phyloP scores from a whole-genome alignment of 2,329 filamentous ascomycete genomes.

The Myriosclerotinia duriaeana region DNA sequence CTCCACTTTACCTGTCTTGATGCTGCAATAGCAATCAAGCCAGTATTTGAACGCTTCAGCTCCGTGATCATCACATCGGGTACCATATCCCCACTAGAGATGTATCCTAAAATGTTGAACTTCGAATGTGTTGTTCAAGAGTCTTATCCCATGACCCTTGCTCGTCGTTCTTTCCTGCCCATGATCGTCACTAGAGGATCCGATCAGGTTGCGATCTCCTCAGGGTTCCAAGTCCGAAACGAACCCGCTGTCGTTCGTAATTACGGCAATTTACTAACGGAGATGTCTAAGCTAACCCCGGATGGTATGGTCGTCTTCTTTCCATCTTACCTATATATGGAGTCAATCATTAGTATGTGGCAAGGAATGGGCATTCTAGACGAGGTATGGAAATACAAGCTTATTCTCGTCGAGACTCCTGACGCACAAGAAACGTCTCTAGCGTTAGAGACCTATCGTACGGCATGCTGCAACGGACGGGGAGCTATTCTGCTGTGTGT shows the following conservation, averaged over 20 bases:
- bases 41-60: constrained; percentile 94
- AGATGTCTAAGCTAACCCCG: constrained; percentile 93
- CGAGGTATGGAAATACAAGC: constrained; percentile 98
- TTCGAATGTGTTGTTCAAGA: constrained; percentile 93
- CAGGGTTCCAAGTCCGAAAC: constrained; percentile 91
- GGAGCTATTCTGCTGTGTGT: constrained; percentile 93
- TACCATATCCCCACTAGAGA: constrained; percentile 93
- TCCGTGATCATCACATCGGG: constrained; percentile 98
- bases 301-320: constrained; percentile 99
- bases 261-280: constrained; percentile 88
- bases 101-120: constrained; percentile 98
- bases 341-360: constrained; percentile 98
- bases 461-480: constrained; percentile 94
- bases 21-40: constrained; percentile 95
- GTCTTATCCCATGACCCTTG: constrained; percentile 95
- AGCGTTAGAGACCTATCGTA: constrained; percentile 93
- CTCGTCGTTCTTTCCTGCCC: constrained; percentile 89
- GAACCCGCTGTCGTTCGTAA: constrained; percentile 97
- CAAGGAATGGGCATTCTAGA: constrained; percentile 98
- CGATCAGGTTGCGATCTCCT: constrained; percentile 90
- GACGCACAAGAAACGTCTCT: constrained; percentile 96
- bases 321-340: constrained; percentile 98
- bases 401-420: constrained; percentile 95
- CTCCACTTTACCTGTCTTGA: constrained; percentile 96
- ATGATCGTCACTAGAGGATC: constrained; percentile 97